Evolutionary conservation across 768 basidiomycete genomes (phyloP).

Genomic region (Albatrellus ellisii): DNA sequence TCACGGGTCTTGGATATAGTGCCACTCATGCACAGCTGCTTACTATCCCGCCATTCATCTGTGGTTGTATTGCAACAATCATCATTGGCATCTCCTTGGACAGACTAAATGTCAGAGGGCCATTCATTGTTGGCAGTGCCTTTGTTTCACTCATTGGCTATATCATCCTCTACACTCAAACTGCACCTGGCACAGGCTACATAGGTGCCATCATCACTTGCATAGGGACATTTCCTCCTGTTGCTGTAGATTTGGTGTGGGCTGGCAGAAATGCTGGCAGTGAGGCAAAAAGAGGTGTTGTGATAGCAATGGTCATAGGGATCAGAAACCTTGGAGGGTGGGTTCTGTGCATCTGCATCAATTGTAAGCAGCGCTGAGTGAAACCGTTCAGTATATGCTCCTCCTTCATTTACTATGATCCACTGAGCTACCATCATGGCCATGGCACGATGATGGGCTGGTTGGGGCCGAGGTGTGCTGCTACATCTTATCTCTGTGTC

Average conservation of each 20-base stretch:
- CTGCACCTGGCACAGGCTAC: constrained; percentile 23
- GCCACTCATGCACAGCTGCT: constrained; percentile 29
- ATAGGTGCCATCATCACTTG: constrained; percentile 36
- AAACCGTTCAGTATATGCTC: constrained; percentile 27
- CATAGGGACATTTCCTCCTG: constrained; percentile 37
- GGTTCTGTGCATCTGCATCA: constrained; percentile 23
- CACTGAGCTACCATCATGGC: constrained; percentile 25
- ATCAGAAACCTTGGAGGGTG: constrained; percentile 43
- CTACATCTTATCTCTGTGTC: neutral
- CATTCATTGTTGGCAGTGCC: constrained; percentile 31
- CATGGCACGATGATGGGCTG: constrained; percentile 26
- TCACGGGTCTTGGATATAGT: constrained; percentile 29
- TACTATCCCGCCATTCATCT: constrained; percentile 23
- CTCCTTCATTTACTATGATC: constrained; percentile 28
- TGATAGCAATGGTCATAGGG: constrained; percentile 40
- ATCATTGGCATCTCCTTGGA: constrained; percentile 22
- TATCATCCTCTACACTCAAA: constrained; percentile 30
- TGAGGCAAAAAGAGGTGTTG: constrained; percentile 37
- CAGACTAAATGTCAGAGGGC: constrained; percentile 28
- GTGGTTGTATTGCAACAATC: constrained; percentile 19
- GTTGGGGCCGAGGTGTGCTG: constrained; percentile 15
- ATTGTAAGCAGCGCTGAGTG: too few species aligned
- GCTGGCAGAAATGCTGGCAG: constrained; percentile 41
- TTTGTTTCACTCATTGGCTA: constrained; percentile 37
- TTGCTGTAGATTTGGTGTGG: constrained; percentile 41